These are phyloP conservation scores for Fragaria nilgerrensis DNA, from an alignment of 306 rosid genomes.

Conservation along the genomic window DNA sequence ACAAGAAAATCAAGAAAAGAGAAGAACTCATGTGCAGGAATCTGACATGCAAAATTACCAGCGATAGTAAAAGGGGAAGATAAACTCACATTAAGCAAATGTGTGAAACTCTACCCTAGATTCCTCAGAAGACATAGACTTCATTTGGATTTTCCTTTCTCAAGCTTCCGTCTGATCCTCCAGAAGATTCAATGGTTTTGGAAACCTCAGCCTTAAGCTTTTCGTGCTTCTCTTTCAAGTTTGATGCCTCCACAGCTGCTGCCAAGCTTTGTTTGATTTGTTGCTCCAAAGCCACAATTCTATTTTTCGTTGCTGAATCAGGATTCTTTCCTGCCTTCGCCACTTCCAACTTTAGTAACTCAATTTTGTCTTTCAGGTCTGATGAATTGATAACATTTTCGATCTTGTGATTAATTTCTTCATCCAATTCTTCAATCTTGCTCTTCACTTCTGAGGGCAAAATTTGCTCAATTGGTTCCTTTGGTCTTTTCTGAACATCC, in stretches of 20 bases:
- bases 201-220: conserved; percentile 50
- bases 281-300: conserved; percentile 60
- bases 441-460: conserved; percentile 34
- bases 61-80: neutral
- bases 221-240: conserved; percentile 65
- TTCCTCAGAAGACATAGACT: conserved; percentile 31
- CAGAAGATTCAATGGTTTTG: conserved; percentile 35
- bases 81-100: conserved; percentile 63
- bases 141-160: conserved; percentile 27
- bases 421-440: conserved; percentile 50
- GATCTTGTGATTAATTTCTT: conserved; percentile 49
- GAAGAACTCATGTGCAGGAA: neutral
- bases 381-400: conserved; percentile 44
- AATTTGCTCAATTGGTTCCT: conserved; percentile 27
- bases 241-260: conserved; percentile 55
- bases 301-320: conserved; percentile 50
- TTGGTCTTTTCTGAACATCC: conserved; percentile 43
- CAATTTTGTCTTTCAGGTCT: conserved; percentile 61
- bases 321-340: conserved; percentile 65
- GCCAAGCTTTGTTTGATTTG: conserved; percentile 59
- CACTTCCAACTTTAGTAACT: conserved; percentile 60
- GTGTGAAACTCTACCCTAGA: conserved; percentile 32
- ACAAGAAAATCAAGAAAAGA: neutral
- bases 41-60: neutral
- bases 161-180: conserved; percentile 39